Conservation (phyloP, 2,329 filamentous ascomycete species). For the Sclerotinia spermophila region DNA sequence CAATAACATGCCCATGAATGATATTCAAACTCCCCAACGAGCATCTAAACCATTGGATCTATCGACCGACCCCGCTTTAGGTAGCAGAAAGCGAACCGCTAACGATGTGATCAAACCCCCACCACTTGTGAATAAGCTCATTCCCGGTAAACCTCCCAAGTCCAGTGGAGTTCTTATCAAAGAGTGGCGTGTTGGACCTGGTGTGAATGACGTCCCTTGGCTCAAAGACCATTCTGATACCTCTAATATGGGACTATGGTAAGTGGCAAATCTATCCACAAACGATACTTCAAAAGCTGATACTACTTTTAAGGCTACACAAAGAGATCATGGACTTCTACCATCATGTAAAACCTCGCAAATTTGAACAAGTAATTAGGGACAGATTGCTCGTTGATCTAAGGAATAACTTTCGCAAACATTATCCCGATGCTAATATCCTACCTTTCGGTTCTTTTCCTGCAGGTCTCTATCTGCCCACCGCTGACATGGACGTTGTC, state of each 20-base stretch:
- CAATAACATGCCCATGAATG: background rate
- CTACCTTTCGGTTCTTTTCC: slow-evolving; percentile 90
- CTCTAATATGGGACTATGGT: slow-evolving; percentile 55
- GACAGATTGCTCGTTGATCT: slow-evolving; percentile 69
- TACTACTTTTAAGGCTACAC: slow-evolving; percentile 59
- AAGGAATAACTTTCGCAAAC: slow-evolving; percentile 52
- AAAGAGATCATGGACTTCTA: slow-evolving; percentile 90
- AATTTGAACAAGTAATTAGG: slow-evolving; percentile 75
- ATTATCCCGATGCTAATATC: slow-evolving; percentile 57
- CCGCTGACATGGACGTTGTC: slow-evolving; percentile 92
- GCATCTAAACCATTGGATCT: slow-evolving; percentile 26
- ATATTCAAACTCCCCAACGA: background rate
- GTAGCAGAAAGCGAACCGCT: slow-evolving; percentile 70
- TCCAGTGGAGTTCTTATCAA: slow-evolving; percentile 37
- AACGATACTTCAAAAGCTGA: slow-evolving; percentile 18
- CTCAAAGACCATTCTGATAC: slow-evolving; percentile 53
- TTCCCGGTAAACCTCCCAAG: slow-evolving; percentile 24
- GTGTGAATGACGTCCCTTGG: slow-evolving; percentile 59
- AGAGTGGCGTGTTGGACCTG: slow-evolving; percentile 42
- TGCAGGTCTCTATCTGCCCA: slow-evolving; percentile 69
- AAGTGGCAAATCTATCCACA: slow-evolving; percentile 34
- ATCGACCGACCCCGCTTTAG: slow-evolving; percentile 46
- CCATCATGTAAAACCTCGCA: slow-evolving; percentile 71
- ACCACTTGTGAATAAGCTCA: slow-evolving; percentile 28
- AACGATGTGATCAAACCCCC: slow-evolving; percentile 56